These are phyloP conservation scores for Coemansia brasiliensis DNA, from an alignment of 192 early-diverging fungal species.

Conservation along the genomic window DNA sequence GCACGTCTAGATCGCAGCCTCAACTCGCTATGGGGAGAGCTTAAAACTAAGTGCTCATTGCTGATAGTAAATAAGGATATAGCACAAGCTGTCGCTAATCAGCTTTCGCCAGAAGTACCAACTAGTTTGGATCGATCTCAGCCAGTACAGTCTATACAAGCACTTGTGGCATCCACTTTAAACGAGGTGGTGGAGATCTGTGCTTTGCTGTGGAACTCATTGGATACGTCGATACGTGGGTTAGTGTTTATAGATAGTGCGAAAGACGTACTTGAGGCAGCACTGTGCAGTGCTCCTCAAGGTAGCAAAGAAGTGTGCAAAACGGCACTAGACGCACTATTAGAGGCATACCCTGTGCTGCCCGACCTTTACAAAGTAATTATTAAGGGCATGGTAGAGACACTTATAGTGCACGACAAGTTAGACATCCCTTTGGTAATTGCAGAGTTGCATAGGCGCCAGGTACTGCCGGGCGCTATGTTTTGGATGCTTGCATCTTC, in stretches of 20 bases:
- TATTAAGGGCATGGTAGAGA: conserved; percentile 26
- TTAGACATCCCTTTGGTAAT: conserved; percentile 9
- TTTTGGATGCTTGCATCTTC: conserved; percentile 21
- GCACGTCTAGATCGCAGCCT: conserved; percentile 28
- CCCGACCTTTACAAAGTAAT: conserved; percentile 40
- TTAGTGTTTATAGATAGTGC: conserved; percentile 27
- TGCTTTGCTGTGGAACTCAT: conserved; percentile 35
- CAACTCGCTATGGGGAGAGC: conserved; percentile 41
- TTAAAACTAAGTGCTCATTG: conserved; percentile 37
- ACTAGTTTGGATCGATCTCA: background rate
- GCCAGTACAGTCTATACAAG: conserved; percentile 11
- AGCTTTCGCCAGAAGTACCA: background rate
- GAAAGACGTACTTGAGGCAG: background rate
- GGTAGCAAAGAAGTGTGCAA: conserved; percentile 11
- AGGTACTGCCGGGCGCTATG: conserved; percentile 34
- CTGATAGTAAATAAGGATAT: conserved; percentile 38
- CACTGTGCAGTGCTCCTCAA: background rate
- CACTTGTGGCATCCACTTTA: conserved; percentile 16
- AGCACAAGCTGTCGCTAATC: background rate
- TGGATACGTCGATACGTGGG: conserved; percentile 32
- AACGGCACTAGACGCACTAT: background rate
- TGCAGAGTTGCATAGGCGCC: conserved; percentile 17
- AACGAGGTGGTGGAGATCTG: conserved; percentile 18
- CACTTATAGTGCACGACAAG: background rate
- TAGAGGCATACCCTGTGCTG: conserved; percentile 11